Conservation (phyloP, 1,284 basidiomycete species). For the Cryptococcus neoformans region DNA sequence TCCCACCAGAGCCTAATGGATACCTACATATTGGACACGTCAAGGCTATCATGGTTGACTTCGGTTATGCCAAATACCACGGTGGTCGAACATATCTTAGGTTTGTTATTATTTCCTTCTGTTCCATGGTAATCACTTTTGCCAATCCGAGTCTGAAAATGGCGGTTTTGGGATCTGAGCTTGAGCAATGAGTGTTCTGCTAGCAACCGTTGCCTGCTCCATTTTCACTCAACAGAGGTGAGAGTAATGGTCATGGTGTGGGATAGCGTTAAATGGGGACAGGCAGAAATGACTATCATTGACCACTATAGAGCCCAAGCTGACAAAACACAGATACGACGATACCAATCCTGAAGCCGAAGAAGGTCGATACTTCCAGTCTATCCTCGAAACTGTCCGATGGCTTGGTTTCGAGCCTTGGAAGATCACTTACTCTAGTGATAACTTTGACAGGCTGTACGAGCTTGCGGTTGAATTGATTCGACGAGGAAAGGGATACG, state of each 20-base stretch:
- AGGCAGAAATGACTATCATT: no score
- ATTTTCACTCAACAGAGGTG: no score
- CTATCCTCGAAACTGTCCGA: constrained; percentile 89
- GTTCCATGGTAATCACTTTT: neutral
- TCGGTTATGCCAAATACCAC: constrained; percentile 93
- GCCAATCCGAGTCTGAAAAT: neutral
- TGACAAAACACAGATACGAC: constrained; percentile 61
- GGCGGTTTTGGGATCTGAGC: neutral
- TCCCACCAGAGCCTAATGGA: constrained; percentile 98
- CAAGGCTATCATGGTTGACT: constrained; percentile 98
- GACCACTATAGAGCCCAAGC: neutral
- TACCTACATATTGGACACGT: constrained; percentile 96
- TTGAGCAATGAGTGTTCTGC: no score
- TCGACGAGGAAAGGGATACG: constrained; percentile 86
- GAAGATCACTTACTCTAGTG: constrained; percentile 99
- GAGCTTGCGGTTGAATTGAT: constrained; percentile 90
- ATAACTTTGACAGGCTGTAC: constrained; percentile 90
- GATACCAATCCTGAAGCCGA: constrained; percentile 99
- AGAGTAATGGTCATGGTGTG: no score
- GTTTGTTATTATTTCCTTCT: constrained; percentile 15
- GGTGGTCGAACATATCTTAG: constrained; percentile 88
- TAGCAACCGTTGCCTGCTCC: no score
- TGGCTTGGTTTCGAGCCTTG: constrained; percentile 99
- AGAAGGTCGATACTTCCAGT: constrained; percentile 93
- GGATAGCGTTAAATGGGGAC: no score